Evolutionary conservation across 2,329 filamentous ascomycete genomes (phyloP).

Genomic region (Chaetomiaceae sp.): DNA sequence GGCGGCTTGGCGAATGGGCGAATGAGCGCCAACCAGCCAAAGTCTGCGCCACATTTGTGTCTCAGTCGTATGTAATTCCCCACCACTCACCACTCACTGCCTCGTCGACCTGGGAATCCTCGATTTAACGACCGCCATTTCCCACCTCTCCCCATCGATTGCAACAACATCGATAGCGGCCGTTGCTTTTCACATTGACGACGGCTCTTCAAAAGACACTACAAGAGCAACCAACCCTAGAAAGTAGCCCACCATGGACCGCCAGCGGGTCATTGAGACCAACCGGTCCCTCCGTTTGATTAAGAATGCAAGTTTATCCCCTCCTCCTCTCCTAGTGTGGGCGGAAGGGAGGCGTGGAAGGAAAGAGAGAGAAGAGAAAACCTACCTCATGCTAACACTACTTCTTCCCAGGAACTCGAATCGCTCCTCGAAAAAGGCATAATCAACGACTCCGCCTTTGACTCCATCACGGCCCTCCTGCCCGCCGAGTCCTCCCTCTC

Average conservation of each 20-base stretch:
- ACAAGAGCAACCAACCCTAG: not conserved
- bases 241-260: constrained; percentile 42
- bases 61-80: not conserved
- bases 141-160: not conserved
- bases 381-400: constrained; percentile 23
- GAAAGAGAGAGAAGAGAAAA: no score
- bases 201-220: not conserved
- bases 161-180: not conserved
- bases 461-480: constrained; percentile 68
- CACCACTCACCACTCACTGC: not conserved
- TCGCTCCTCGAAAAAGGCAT: constrained; percentile 78
- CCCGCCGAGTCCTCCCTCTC: constrained; percentile 64
- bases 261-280: constrained; percentile 61
- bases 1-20: no score
- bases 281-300: constrained; percentile 84
- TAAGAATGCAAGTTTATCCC: constrained; percentile 60
- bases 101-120: no score
- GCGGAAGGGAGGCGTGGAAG: no score
- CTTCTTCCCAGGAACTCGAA: constrained; percentile 70
- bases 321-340: no score
- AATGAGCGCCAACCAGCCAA: no score
- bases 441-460: constrained; percentile 71
- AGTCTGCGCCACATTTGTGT: constrained; percentile 1
- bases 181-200: not conserved
- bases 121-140: not conserved